Percentiles rank a stretch among this genome's conserved stretches.
These are phyloP conservation scores for Marchantia paleacea DNA, from an alignment of 225 moss, liverwort and hornwort genomes.

Conservation along the genomic window DNA sequence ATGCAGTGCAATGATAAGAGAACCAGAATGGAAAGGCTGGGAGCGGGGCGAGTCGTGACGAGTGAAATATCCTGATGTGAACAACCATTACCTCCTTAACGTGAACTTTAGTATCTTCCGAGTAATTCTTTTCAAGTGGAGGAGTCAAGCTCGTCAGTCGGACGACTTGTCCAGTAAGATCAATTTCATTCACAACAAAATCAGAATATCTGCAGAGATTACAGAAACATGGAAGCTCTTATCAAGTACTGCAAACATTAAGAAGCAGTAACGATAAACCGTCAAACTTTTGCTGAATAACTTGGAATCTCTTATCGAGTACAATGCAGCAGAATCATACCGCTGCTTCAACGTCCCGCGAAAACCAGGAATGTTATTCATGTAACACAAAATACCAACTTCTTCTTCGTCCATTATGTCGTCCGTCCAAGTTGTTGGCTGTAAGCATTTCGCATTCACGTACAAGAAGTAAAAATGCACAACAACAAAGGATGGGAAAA, in stretches of 20 bases:
- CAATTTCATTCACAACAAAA: constrained; percentile 94
- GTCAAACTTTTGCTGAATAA: not conserved
- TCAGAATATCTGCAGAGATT: constrained; percentile 62
- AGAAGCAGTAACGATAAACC: not conserved
- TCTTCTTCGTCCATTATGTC: constrained; percentile 80
- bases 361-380: constrained; percentile 75
- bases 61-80: not conserved
- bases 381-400: constrained; percentile 76
- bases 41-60: too few relatives aligned
- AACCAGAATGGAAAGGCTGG: not conserved
- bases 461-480: not conserved
- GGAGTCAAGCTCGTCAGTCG: constrained; percentile 67
- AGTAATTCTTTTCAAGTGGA: constrained; percentile 20
- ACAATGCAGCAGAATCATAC: constrained; percentile 26
- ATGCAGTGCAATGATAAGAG: not conserved
- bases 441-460: not conserved
- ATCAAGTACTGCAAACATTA: not conserved
- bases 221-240: not conserved
- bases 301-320: not conserved
- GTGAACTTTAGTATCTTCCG: constrained; percentile 38
- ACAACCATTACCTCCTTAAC: not conserved
- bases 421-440: constrained; percentile 29
- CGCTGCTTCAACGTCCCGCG: constrained; percentile 93
- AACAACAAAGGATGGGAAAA: not conserved
- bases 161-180: constrained; percentile 54